phyloP scores from a whole-genome alignment of 495 filamentous ascomycete species.

The Cryomyces minteri region DNA sequence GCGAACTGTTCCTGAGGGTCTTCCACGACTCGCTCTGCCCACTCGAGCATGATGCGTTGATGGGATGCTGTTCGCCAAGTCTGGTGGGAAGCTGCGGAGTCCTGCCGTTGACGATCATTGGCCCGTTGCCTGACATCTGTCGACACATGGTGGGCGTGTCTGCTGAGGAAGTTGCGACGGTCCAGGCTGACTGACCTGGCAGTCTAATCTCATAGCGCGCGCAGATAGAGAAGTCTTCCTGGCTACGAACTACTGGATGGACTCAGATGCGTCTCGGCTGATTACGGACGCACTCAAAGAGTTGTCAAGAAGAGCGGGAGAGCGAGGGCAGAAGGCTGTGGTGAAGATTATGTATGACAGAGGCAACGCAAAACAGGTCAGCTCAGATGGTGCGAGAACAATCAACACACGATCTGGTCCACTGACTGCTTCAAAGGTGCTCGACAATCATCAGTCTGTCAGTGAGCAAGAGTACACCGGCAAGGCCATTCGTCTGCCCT shows the following conservation, averaged over 20 bases:
- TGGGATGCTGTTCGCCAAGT: constrained; percentile 44
- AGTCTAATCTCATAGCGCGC: constrained; percentile 50
- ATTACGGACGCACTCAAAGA: constrained; percentile 51
- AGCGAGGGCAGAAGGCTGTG: constrained; percentile 35
- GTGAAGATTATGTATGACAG: constrained; percentile 65
- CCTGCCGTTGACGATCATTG: constrained; percentile 50
- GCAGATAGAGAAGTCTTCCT: constrained; percentile 55
- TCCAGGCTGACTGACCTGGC: not conserved
- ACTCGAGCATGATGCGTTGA: constrained; percentile 34
- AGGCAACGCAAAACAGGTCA: constrained; percentile 39
- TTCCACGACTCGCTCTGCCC: constrained; percentile 47
- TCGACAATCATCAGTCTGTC: constrained; percentile 44
- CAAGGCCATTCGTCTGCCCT: constrained; percentile 37
- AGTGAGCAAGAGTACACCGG: constrained; percentile 35
- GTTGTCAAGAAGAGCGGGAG: constrained; percentile 43
- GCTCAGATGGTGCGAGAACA: not conserved
- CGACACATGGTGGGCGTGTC: constrained; percentile 32
- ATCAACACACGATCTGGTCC: not conserved
- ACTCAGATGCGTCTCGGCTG: constrained; percentile 43
- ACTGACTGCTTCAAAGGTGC: constrained; percentile 15
- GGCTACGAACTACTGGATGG: constrained; percentile 58
- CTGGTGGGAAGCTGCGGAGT: constrained; percentile 52
- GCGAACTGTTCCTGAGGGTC: constrained; percentile 47
- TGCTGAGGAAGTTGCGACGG: not conserved
- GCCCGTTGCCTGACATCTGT: constrained; percentile 48